These are phyloP conservation scores for Chaetomiaceae sp. DNA, from an alignment of 2,329 filamentous ascomycete genomes.

Conservation along the genomic window DNA sequence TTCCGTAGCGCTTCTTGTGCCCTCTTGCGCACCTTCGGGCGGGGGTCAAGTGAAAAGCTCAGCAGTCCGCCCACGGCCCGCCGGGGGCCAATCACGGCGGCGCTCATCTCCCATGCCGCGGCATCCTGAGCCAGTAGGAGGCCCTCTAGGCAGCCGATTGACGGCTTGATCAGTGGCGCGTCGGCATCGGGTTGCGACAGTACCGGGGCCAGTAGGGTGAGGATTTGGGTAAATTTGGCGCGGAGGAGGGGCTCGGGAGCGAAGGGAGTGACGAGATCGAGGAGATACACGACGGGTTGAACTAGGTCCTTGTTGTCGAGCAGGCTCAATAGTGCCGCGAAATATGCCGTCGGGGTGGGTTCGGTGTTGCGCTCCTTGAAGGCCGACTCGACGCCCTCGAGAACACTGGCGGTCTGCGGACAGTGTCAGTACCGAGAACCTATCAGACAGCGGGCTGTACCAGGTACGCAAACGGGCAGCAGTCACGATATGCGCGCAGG, in stretches of 20 bases:
- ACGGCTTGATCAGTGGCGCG: constrained; percentile 76
- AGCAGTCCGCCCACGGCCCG: constrained; percentile 82
- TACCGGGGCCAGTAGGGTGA: constrained; percentile 77
- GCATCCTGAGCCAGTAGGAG: constrained; percentile 84
- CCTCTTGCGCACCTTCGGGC: constrained; percentile 90
- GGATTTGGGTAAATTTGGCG: constrained; percentile 91
- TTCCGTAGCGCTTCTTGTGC: constrained; percentile 83
- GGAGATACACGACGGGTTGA: constrained; percentile 85
- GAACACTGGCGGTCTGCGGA: constrained; percentile 69
- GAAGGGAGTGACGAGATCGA: constrained; percentile 83
- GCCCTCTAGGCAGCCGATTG: constrained; percentile 91
- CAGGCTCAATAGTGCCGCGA: constrained; percentile 86
- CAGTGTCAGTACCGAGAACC: not conserved
- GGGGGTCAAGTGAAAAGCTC: constrained; percentile 74
- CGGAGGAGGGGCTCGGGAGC: constrained; percentile 81
- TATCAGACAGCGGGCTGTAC: not conserved
- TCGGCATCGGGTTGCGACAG: constrained; percentile 76
- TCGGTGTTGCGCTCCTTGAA: constrained; percentile 81
- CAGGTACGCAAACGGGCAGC: too few species aligned
- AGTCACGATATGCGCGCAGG: too few species aligned
- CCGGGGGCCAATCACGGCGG: constrained; percentile 76
- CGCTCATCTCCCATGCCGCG: constrained; percentile 78
- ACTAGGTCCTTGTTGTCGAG: constrained; percentile 79
- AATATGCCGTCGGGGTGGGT: constrained; percentile 83
- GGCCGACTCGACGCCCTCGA: constrained; percentile 88